Evolutionary conservation across 2,329 filamentous ascomycete species (phyloP), one percentile per base, ranked within the genome.

Genomic region (Botrytis pseudocinerea): DNA sequence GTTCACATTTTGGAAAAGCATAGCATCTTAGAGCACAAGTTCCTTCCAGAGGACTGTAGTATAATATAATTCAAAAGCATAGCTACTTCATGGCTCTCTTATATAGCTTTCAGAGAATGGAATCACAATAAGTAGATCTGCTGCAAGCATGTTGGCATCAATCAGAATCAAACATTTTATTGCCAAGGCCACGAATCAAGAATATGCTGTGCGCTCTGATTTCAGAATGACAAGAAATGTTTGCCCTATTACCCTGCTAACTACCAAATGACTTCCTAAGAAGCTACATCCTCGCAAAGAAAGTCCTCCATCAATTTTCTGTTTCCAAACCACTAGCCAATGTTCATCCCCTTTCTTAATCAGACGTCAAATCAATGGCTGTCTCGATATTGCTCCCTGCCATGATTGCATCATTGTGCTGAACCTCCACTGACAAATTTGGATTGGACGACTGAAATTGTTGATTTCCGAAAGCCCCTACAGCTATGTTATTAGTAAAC

Each of bases 311-410:
- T 32, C 38, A 22, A 69, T 14, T 18, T 2, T 12, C 18, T 28
- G 12, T 44, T 12, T 18, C 10, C n/a, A 16, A 42, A 44, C 9
- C 18, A 69, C 35, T 6, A 57, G 12, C 14, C 18, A 42, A 57
- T 2, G 16, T 10, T 20, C n/a, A 32, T 18, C 9, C 1, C 5
- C 18, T 16, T 57, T 3, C 48, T 69, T n/a, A 57, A 44, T 69
- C 48, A 25, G 48, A 57, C 5, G 65, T 57, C 65, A 69, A 68
- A 42, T 68, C 46, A 28, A 68, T 40, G 28, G 44, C 32, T 40
- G 25, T 42, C 25, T 44, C 48, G 2, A 10, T 8, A 14, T 22
- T n/a, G 18, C n/a, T 42, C 16, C 5, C 38, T 44, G 54, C 35
- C 18, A 57, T 42, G 10, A 57, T 4, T 57, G 18, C 14, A 57